Base-by-base conservation (phyloP, 768 basidiomycete genomes). In the Naganishia vishniacii region DNA sequence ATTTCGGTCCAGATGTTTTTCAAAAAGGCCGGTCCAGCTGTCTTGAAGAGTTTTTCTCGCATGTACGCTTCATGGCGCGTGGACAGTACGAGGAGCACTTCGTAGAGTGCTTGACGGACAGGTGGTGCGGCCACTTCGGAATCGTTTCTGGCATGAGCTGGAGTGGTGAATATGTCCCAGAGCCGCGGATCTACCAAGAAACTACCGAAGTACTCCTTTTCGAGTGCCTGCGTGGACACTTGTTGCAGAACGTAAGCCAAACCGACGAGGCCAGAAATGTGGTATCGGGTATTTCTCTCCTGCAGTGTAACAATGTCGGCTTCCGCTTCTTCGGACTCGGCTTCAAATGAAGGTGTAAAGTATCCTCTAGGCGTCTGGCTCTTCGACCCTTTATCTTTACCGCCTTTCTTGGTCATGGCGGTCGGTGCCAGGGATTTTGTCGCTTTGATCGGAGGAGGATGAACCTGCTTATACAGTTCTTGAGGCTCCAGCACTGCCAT, bases 51-150 rank as follows among this genome's bases (percentile, higher is more conserved):
- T 4, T 56, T 53, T 8, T 42, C 40, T 18, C 47, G 41, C 2
- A 60, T 32, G 47, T 28, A 53, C 28, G 40, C 1, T 41, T 42
- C 41, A 23, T 44, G 45, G 4, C 48, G 45, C 2, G 34, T 40
- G 18, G 59, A 61, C 61, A 64, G 48, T 37, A 47, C 28, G 12
- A 48, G 46, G 12, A 87, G 71, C 8, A 85, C 68, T 3, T 72
- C 70, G 86, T 91, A 94, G 0, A 84, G 83, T 12, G 85, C 81
- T 72, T 85, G 83, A 18, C 91, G 82, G 31, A 91, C 86, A 42
- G 80, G 81, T 2, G 89, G 88, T 2, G 75, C 80, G 34, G 78
- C 80, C 59, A 67, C 23, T 8, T 40, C 32, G 37, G 34, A 40
- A n/a, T 26, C 18, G 5, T 56, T 34, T 1, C 4, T 34, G 9